Conservation (phyloP, 352 stramenopile species). For the Globisporangium yorkense region DNA sequence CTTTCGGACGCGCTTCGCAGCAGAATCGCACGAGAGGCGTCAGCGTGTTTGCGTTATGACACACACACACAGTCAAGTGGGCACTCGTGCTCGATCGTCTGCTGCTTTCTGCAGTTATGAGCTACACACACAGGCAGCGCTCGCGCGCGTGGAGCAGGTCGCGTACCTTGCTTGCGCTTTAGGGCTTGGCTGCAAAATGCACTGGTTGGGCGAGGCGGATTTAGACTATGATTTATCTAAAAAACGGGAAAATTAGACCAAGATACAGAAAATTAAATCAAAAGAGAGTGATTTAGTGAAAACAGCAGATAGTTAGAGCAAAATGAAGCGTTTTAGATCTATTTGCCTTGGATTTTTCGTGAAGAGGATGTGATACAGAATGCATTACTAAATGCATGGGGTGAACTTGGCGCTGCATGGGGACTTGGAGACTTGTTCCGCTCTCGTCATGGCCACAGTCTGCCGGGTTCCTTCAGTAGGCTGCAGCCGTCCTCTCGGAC, state of each 20-base stretch:
- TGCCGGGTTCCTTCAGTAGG: neutral
- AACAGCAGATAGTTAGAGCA: neutral
- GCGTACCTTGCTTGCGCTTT: constrained; percentile 8
- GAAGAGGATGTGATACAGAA: neutral
- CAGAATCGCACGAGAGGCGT: neutral
- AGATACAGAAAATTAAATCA: neutral
- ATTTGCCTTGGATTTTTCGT: neutral
- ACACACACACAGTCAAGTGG: too few relatives aligned
- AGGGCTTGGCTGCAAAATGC: constrained; percentile 8
- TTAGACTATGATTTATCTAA: too few relatives aligned
- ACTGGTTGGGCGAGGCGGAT: constrained; percentile 2
- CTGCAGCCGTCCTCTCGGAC: neutral
- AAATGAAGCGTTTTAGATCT: neutral
- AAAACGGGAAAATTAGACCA: neutral
- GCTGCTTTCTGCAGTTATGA: neutral
- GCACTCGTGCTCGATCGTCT: too few relatives aligned
- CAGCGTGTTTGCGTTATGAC: neutral
- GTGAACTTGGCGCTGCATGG: too few relatives aligned
- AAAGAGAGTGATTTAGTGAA: neutral
- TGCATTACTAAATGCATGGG: neutral
- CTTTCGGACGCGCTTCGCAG: neutral
- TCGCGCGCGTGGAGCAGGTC: neutral
- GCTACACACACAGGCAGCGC: neutral
- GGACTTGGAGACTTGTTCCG: too few relatives aligned
- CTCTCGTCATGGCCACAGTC: too few relatives aligned